These are phyloP conservation scores for Pythium brassicae DNA, from an alignment of 352 stramenopile genomes.

Conservation along the genomic window DNA sequence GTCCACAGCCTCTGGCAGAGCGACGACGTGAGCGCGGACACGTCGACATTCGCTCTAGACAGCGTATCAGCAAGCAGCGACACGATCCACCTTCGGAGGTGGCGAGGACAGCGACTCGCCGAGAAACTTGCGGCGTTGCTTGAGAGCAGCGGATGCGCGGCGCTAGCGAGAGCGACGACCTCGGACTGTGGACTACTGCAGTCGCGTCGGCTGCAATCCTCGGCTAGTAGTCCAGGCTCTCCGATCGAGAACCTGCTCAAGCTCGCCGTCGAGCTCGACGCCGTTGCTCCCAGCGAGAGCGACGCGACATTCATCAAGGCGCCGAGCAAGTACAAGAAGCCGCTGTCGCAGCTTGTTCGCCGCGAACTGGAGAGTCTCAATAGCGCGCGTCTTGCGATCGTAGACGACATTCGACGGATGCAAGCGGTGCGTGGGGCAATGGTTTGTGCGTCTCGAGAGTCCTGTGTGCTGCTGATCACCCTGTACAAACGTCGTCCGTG, in stretches of 20 bases:
- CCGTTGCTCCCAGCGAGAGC: neutral
- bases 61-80: neutral
- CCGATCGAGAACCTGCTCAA: conserved; percentile 4
- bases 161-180: neutral
- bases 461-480: neutral
- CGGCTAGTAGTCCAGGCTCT: neutral
- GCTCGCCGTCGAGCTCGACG: conserved; percentile 11
- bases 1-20: conserved; percentile 8
- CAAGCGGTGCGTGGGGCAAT: conserved; percentile 17
- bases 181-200: neutral
- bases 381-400: conserved; percentile 11
- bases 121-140: conserved; percentile 4
- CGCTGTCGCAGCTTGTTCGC: conserved; percentile 19
- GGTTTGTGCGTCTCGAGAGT: neutral
- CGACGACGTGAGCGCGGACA: neutral
- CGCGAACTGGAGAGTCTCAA: conserved; percentile 20
- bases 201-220: neutral
- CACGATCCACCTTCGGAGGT: neutral
- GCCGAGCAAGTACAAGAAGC: conserved; percentile 18
- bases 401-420: conserved; percentile 20
- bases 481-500: neutral
- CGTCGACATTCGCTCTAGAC: neutral
- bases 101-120: conserved; percentile 1
- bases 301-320: neutral
- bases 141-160: neutral